Conservation (phyloP, 2,329 filamentous ascomycete genomes). For the Penicillium sp. region DNA sequence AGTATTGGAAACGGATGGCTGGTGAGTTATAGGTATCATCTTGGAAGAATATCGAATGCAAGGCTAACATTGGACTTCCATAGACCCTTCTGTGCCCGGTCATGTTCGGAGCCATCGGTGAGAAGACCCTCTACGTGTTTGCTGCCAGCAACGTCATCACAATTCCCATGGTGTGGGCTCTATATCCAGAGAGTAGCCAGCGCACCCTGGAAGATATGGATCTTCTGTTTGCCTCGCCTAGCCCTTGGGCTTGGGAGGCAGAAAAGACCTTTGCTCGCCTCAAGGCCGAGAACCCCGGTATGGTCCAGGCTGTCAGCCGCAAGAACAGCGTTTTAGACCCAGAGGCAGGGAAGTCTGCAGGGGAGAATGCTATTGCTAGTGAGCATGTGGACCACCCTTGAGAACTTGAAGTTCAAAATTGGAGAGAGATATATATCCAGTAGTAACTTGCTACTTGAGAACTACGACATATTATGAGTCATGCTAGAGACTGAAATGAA, state of each 20-base stretch:
- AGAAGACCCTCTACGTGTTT: constrained; percentile 77
- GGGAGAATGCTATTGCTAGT: constrained; percentile 8
- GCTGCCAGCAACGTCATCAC: constrained; percentile 67
- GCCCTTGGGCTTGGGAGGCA: constrained; percentile 72
- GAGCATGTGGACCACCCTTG: constrained; percentile 26
- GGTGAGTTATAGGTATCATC: constrained; percentile 31
- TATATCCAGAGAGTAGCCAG: constrained; percentile 76
- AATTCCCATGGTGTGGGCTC: constrained; percentile 72
- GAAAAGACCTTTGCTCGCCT: constrained; percentile 67
- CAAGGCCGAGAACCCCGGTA: constrained; percentile 63
- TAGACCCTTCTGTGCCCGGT: constrained; percentile 58
- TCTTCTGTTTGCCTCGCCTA: constrained; percentile 69
- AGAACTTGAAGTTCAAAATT: neutral
- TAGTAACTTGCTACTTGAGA: no score
- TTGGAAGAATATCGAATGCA: neutral
- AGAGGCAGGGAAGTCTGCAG: constrained; percentile 32
- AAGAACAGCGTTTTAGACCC: constrained; percentile 40
- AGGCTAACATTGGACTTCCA: constrained; percentile 16
- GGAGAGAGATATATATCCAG: neutral
- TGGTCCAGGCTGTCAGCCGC: constrained; percentile 44
- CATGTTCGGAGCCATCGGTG: constrained; percentile 67
- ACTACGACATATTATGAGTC: constrained; percentile 1
- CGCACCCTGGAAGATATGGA: constrained; percentile 78
- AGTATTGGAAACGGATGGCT: constrained; percentile 74
- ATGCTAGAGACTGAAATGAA: constrained; percentile 2